Conservation (phyloP, 257 asterid species). For the Salvia hispanica region DNA sequence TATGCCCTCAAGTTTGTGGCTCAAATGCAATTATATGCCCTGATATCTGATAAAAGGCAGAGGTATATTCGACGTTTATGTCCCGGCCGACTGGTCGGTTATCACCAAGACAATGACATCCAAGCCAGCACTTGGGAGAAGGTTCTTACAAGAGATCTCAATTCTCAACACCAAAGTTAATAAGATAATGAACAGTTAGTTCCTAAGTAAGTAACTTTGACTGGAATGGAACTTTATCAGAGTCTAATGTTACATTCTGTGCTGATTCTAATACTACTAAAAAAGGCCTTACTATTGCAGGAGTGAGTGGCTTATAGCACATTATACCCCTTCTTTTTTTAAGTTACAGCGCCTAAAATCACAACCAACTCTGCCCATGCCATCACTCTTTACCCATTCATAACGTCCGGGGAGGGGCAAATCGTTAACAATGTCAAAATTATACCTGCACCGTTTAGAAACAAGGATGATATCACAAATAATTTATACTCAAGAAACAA, state of each 20-base stretch:
- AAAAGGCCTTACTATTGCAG: too few relatives aligned
- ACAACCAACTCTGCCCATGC: constrained; percentile 34
- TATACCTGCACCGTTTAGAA: constrained; percentile 49
- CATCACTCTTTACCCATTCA: constrained; percentile 49
- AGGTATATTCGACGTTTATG: not conserved
- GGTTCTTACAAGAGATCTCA: not conserved
- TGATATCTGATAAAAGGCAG: not conserved
- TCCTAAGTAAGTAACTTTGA: constrained; percentile 33
- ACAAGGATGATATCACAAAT: not conserved
- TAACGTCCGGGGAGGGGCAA: constrained; percentile 53
- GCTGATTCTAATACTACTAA: constrained; percentile 39
- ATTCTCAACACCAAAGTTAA: not conserved
- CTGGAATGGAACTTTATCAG: constrained; percentile 33
- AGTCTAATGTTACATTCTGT: constrained; percentile 45
- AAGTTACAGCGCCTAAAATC: constrained; percentile 18
- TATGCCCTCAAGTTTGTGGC: not conserved
- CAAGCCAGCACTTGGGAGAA: not conserved
- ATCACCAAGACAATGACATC: not conserved
- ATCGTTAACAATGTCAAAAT: constrained; percentile 49
- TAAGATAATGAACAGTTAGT: constrained; percentile 17
- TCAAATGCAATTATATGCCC: not conserved
- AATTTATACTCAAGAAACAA: not conserved
- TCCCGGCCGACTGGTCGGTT: not conserved
- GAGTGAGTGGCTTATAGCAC: too few relatives aligned
- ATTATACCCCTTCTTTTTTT: constrained; percentile 33